Conservation (phyloP, 768 basidiomycete species). For the Boletellus emodensis region DNA sequence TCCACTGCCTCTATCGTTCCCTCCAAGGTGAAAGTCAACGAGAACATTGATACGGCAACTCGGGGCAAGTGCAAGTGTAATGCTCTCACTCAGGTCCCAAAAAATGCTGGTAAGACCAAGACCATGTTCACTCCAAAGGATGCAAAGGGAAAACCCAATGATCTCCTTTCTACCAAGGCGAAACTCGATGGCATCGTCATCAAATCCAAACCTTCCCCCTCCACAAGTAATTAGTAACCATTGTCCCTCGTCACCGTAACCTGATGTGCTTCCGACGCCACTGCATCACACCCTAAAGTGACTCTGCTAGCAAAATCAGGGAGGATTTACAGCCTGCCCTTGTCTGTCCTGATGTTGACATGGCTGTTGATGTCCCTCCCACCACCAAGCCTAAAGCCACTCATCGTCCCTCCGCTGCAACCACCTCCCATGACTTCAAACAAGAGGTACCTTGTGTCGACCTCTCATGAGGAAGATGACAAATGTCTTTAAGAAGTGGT, state of each 20-base stretch:
- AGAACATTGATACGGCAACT: constrained; percentile 42
- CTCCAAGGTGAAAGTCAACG: constrained; percentile 34
- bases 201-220: constrained; percentile 41
- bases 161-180: constrained; percentile 38
- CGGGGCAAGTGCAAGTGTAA: constrained; percentile 73
- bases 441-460: constrained; percentile 29
- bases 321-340: constrained; percentile 19
- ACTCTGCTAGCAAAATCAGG: constrained; percentile 29
- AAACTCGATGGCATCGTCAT: constrained; percentile 63
- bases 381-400: neutral
- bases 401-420: constrained; percentile 30
- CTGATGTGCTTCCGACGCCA: constrained; percentile 35
- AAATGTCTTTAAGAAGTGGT: constrained; percentile 67
- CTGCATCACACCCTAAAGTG: constrained; percentile 18
- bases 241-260: constrained; percentile 48
- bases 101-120: constrained; percentile 44
- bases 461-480: constrained; percentile 45
- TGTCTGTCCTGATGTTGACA: constrained; percentile 46
- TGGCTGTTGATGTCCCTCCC: constrained; percentile 44
- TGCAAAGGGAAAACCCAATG: constrained; percentile 55
- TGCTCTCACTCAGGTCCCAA: constrained; percentile 66
- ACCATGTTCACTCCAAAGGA: constrained; percentile 30
- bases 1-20: constrained; percentile 40
- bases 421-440: constrained; percentile 20
- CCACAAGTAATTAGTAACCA: constrained; percentile 45